Conservation (phyloP, 2,329 filamentous ascomycete species). For the Sarocladium brachiariae region DNA sequence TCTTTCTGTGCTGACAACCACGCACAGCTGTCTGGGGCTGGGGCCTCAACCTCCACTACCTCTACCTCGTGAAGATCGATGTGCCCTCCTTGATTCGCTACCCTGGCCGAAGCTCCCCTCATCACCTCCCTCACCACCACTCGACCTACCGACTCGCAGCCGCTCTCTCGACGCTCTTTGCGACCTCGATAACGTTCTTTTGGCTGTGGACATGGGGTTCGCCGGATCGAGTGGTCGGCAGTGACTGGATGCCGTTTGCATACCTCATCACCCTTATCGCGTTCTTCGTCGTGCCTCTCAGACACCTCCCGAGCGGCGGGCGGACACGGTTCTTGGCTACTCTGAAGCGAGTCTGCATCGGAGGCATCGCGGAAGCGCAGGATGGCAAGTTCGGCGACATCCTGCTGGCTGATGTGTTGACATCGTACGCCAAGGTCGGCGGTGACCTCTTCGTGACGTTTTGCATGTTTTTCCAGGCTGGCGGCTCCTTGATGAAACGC, state of each 20-base stretch:
- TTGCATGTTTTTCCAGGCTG: conserved; percentile 80
- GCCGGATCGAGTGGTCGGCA: conserved; percentile 61
- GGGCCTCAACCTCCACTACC: conserved; percentile 85
- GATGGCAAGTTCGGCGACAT: conserved; percentile 96
- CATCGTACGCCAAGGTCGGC: conserved; percentile 87
- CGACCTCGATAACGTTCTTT: conserved; percentile 68
- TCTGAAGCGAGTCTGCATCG: conserved; percentile 71
- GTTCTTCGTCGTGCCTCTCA: conserved; percentile 67
- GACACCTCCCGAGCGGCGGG: conserved; percentile 60
- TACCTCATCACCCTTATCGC: conserved; percentile 69
- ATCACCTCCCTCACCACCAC: conserved; percentile 67
- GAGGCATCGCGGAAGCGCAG: conserved; percentile 76
- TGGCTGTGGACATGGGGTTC: conserved; percentile 73
- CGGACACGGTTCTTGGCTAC: conserved; percentile 69
- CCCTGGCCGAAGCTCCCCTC: conserved; percentile 62
- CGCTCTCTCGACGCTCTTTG: conserved; percentile 65
- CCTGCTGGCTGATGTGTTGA: conserved; percentile 86
- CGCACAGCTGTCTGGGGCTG: conserved; percentile 95
- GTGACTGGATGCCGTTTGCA: conserved; percentile 80
- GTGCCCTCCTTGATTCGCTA: conserved; percentile 83
- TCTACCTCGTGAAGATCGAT: conserved; percentile 75
- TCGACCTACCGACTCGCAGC: conserved; percentile 83
- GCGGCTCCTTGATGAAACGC: conserved; percentile 66
- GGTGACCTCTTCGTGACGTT: conserved; percentile 82
- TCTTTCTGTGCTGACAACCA: conserved; percentile 12